Evolutionary conservation across 805 yeast genomes (phyloP).

Genomic region (Kazachstania taianensis): DNA sequence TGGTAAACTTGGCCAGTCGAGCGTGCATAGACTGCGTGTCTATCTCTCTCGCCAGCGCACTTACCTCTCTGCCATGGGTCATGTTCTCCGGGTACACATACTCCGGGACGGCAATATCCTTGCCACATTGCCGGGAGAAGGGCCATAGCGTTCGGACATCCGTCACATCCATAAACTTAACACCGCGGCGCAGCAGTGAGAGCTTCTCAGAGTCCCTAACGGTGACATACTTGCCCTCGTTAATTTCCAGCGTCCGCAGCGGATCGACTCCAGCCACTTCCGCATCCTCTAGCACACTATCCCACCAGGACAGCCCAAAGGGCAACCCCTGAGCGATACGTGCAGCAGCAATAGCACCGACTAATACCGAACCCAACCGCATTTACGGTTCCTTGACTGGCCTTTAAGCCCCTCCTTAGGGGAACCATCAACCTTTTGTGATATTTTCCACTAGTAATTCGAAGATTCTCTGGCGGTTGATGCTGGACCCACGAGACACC

Average conservation of each 20-base stretch:
- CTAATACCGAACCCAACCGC: background rate
- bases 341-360: background rate
- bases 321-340: conserved; percentile 2
- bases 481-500: too few relatives aligned
- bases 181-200: conserved; percentile 37
- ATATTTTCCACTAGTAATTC: too few relatives aligned
- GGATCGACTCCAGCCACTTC: background rate
- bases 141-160: conserved; percentile 15
- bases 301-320: background rate
- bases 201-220: conserved; percentile 37
- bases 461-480: too few relatives aligned
- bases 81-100: conserved; percentile 44
- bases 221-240: conserved; percentile 16
- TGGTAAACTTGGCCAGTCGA: conserved; percentile 51
- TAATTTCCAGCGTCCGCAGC: conserved; percentile 19
- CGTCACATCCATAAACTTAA: conserved; percentile 58
- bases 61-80: conserved; percentile 32
- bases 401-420: background rate
- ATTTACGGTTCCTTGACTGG: background rate
- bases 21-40: conserved; percentile 38
- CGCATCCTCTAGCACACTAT: too few relatives aligned
- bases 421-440: too few relatives aligned
- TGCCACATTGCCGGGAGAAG: conserved; percentile 4
- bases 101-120: conserved; percentile 20
- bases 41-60: conserved; percentile 35